Base-by-base conservation (phyloP, 129 eudicot species). In the Flaveria trinervia region DNA sequence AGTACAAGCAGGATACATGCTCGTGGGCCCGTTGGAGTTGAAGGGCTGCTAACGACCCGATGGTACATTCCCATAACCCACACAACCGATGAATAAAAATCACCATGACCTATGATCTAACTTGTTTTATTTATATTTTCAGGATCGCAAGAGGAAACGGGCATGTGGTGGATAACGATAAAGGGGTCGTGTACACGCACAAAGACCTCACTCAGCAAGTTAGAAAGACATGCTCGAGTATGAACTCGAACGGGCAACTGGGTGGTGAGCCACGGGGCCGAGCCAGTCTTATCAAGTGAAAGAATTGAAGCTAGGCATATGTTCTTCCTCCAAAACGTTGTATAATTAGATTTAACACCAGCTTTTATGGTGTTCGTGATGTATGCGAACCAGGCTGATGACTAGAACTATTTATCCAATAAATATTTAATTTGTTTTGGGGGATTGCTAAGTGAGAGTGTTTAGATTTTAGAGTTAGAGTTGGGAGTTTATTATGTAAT, bases 11-110 rank as follows among this genome's bases (percentile, higher is more conserved):
- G 99, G 70, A 95, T 95, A 64, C 99, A 95, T 78, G 97, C 99
- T 79, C 97, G 99, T 80, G 99, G 99, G 28, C 99, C 99, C 10
- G 99, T 95, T 44, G 99, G 99, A 66, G 97, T 95, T 70, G 99
- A 95, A 81, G 99, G 99, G 71, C 76, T 95, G 82, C 85, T 95
- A 36, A 95, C 99, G 14, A 95, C 99, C 15, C 86, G 96, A 83
- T 95, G 99, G 99, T 95, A 89, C 56, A 2, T 66, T 39, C 23
- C 25, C 16, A 18, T 1, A 39, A 7, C 39, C 41, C 73, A 14
- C 46, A 30, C n/a, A 64, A 15, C 15, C 14, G 1, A 28, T 15
- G 5, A 64, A 30, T 64, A 28, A 64, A 64, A 14, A 64, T 14
- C 20, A 15, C 45, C 22, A 14, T 28, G 22, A 4, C 12, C 43